A percentile compares a stretch with the other conserved stretches of the same genome.
phyloP scores from a whole-genome alignment of 768 basidiomycete species.

The Boletales sp. region DNA sequence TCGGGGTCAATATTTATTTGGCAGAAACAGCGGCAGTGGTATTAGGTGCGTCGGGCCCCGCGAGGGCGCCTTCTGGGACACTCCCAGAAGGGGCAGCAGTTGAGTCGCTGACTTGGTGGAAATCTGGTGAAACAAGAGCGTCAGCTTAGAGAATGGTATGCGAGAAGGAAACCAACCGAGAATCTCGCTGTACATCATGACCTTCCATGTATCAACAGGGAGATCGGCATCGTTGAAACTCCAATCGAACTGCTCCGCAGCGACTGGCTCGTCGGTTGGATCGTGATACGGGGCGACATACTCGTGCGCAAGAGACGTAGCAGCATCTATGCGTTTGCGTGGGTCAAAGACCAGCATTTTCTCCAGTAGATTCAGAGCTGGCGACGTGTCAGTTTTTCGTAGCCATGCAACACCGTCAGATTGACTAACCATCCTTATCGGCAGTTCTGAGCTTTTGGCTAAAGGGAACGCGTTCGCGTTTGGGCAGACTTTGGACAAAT shows the following conservation, averaged over 20 bases:
- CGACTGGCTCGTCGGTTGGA: conserved; percentile 94
- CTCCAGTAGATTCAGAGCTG: conserved; percentile 93
- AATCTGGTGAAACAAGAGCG: conserved; percentile 44
- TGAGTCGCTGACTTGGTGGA: conserved; percentile 73
- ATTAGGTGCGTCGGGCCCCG: conserved; percentile 49
- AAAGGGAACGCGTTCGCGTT: conserved; percentile 94
- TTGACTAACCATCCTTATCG: conserved; percentile 75
- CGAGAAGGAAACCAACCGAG: conserved; percentile 56
- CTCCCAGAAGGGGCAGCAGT: conserved; percentile 30
- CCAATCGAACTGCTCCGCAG: conserved; percentile 96
- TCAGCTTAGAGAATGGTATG: neutral
- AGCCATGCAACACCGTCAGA: neutral
- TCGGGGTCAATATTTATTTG: conserved; percentile 8
- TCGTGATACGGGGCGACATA: conserved; percentile 98
- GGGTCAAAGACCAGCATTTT: conserved; percentile 99
- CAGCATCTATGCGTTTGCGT: conserved; percentile 91
- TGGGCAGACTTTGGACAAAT: conserved; percentile 97
- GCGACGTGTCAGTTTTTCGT: conserved; percentile 4
- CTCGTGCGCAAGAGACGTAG: conserved; percentile 84
- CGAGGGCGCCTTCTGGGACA: conserved; percentile 62
- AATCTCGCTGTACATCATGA: conserved; percentile 99
- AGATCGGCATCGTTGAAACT: conserved; percentile 99
- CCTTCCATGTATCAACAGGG: conserved; percentile 99
- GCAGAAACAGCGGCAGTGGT: conserved; percentile 8
- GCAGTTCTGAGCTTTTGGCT: conserved; percentile 86